Evolutionary conservation across 1,284 basidiomycete genomes (phyloP).

Genomic region (Ustilago sp.): DNA sequence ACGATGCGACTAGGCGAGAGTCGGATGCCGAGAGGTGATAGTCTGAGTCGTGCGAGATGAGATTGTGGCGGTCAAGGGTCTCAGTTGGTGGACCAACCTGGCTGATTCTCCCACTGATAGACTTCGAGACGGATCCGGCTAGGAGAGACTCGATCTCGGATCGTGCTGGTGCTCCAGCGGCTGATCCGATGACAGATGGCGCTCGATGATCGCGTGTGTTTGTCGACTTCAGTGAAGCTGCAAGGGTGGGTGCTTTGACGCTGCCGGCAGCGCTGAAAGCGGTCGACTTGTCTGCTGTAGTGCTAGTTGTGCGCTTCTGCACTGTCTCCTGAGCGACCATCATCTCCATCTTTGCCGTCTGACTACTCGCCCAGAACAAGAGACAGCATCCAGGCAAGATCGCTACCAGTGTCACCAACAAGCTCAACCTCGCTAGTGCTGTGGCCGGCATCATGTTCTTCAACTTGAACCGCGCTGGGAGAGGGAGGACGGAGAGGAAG

Average conservation of each 20-base stretch:
- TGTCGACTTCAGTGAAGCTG: constrained; percentile 21
- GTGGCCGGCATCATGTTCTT: constrained; percentile 45
- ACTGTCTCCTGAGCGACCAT: constrained; percentile 49
- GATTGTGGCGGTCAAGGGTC: constrained; percentile 18
- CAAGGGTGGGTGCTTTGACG: constrained; percentile 9
- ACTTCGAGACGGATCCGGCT: constrained; percentile 46
- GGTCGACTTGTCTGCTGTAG: not conserved
- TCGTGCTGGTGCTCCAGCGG: constrained; percentile 22
- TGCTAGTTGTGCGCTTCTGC: not conserved
- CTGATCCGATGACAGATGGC: constrained; percentile 43
- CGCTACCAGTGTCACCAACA: constrained; percentile 67
- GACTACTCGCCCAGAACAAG: constrained; percentile 56
- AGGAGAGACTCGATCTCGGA: constrained; percentile 56
- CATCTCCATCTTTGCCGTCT: constrained; percentile 65
- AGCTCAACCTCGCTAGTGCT: constrained; percentile 69
- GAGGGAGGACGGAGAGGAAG: constrained; percentile 58
- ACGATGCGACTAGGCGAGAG: constrained; percentile 74
- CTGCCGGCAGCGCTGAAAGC: constrained; percentile 17
- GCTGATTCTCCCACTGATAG: constrained; percentile 22
- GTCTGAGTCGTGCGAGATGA: constrained; percentile 61
- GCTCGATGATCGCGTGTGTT: constrained; percentile 38
- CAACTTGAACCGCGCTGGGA: constrained; percentile 57
- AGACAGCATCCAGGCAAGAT: constrained; percentile 65
- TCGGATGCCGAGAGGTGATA: constrained; percentile 59
- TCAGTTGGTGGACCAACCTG: constrained; percentile 11